Evolutionary conservation across 148 eudicot species (phyloP).

Genomic region (Cornus suecica): DNA sequence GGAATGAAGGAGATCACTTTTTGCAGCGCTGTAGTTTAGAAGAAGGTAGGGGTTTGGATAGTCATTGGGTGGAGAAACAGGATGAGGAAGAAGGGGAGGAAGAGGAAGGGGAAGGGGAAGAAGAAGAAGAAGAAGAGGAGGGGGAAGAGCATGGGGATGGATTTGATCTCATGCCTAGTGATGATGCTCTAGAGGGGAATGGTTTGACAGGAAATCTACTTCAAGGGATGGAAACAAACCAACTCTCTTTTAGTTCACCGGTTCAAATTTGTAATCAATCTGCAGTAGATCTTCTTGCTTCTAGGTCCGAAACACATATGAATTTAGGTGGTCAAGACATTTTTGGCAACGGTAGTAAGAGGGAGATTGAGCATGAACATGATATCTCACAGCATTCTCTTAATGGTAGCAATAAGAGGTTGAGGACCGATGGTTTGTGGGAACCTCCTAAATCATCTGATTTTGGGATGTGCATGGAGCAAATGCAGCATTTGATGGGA

Average conservation of each 20-base stretch:
- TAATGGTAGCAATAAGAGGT: conserved; percentile 42
- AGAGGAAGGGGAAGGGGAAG: conserved; percentile 28
- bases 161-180: conserved; percentile 31
- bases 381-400: conserved; percentile 33
- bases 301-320: conserved; percentile 37
- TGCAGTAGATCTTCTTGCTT: conserved; percentile 31
- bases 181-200: conserved; percentile 27
- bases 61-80: conserved; percentile 24
- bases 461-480: conserved; percentile 43
- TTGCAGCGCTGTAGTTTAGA: conserved; percentile 50
- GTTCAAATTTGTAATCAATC: conserved; percentile 41
- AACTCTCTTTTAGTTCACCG: conserved; percentile 30
- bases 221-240: conserved; percentile 48
- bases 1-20: conserved; percentile 31
- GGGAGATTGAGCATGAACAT: conserved; percentile 42
- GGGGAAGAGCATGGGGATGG: conserved; percentile 14
- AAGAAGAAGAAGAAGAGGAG: conserved; percentile 38
- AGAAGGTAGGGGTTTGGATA: conserved; percentile 18
- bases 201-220: conserved; percentile 47
- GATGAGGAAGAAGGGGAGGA: conserved; percentile 35
- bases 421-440: conserved; percentile 49
- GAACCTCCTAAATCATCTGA: conserved; percentile 36
- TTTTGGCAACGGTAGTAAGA: conserved; percentile 41
- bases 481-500: conserved; percentile 38
- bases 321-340: conserved; percentile 36